Conservation (phyloP, 2,329 filamentous ascomycete genomes). For the Periglandula ipomoeae region DNA sequence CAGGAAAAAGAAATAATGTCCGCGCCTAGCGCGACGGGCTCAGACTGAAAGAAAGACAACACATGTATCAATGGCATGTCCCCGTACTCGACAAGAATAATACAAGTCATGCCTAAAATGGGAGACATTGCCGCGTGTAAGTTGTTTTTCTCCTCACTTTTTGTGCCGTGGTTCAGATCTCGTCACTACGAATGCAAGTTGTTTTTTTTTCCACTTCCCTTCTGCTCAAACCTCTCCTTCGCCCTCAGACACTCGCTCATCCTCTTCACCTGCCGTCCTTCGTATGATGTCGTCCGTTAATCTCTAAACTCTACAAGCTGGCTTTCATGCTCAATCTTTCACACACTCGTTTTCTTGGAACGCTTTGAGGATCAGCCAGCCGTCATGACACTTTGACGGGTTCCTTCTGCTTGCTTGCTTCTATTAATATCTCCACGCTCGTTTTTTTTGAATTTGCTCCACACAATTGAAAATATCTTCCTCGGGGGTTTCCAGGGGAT, state of each 20-base stretch:
- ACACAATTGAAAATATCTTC: no score
- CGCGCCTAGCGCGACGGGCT: background rate
- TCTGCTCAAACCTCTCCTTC: background rate
- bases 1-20: background rate
- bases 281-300: background rate
- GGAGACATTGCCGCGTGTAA: background rate
- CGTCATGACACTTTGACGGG: background rate
- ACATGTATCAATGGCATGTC: constrained; percentile 2
- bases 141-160: background rate
- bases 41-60: background rate
- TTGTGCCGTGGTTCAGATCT: background rate
- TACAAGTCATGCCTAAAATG: background rate
- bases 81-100: background rate
- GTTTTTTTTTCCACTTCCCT: background rate
- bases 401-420: background rate
- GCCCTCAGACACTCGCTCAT: no score
- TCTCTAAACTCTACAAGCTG: background rate
- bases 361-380: no score
- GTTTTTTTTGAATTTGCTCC: background rate
- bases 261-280: background rate
- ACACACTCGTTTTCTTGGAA: background rate
- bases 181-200: background rate
- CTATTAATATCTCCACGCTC: background rate
- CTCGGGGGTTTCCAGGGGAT: no score
- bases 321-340: background rate